Evolutionary conservation across 495 filamentous ascomycete species (phyloP).

Genomic region (Elasticomyces elasticus): DNA sequence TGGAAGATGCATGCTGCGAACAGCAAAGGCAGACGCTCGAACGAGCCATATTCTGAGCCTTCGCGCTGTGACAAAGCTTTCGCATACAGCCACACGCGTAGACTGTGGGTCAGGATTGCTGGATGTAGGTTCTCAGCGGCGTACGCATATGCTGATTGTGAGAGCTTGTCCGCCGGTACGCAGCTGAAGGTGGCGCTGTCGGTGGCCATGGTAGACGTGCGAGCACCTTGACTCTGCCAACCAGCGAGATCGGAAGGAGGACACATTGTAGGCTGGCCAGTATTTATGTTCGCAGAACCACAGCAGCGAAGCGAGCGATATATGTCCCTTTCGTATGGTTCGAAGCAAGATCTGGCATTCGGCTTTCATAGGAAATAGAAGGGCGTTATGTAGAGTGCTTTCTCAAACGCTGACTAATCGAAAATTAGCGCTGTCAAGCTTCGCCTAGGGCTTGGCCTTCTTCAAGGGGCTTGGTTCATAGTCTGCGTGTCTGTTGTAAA

Average conservation of each 20-base stretch:
- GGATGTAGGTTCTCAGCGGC: constrained; percentile 27
- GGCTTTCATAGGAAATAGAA: too few relatives aligned
- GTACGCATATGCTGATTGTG: constrained; percentile 4
- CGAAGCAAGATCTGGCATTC: too few relatives aligned
- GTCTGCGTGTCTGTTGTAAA: too few relatives aligned
- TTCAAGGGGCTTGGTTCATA: too few relatives aligned
- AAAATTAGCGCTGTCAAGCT: too few relatives aligned
- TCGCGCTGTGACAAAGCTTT: constrained; percentile 24
- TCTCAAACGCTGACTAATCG: too few relatives aligned
- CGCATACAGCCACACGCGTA: constrained; percentile 38
- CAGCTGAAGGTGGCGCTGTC: background rate
- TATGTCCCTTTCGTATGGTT: too few relatives aligned
- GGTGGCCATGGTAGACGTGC: background rate
- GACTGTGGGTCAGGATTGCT: constrained; percentile 38
- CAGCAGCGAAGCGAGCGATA: background rate
- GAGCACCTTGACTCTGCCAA: background rate
- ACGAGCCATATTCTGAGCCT: constrained; percentile 11
- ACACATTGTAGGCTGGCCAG: background rate
- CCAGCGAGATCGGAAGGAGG: background rate
- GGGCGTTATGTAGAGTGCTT: too few relatives aligned
- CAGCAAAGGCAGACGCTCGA: constrained; percentile 22
- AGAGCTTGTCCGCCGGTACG: constrained; percentile 7
- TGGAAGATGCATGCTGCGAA: constrained; percentile 39
- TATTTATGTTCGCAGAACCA: background rate
- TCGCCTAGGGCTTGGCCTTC: too few relatives aligned